These are phyloP conservation scores for Didymella segeticola DNA, from an alignment of 2,329 filamentous ascomycete genomes.

Conservation along the genomic window DNA sequence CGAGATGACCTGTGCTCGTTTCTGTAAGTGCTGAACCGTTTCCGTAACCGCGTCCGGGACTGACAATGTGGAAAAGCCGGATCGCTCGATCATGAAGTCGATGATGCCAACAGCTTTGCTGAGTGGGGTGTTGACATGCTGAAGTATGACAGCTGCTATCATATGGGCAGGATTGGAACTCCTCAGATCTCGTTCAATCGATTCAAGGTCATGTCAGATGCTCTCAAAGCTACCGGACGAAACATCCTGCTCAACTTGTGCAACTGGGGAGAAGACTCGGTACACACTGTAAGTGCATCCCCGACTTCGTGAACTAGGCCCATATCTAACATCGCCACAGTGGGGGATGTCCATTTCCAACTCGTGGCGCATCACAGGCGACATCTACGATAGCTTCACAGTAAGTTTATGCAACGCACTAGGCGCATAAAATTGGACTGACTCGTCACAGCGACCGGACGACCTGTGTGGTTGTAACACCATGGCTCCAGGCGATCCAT, in stretches of 20 bases:
- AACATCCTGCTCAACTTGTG: constrained; percentile 42
- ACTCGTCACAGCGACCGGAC: constrained; percentile 27
- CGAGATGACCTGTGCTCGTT: constrained; percentile 61
- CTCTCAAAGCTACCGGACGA: constrained; percentile 30
- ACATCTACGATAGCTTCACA: constrained; percentile 41
- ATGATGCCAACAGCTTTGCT: constrained; percentile 37
- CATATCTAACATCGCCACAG: constrained; percentile 13
- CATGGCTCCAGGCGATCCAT: constrained; percentile 30
- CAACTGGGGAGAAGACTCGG: constrained; percentile 46
- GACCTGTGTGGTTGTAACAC: constrained; percentile 37
- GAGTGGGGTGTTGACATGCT: constrained; percentile 46
- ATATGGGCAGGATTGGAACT: constrained; percentile 37
- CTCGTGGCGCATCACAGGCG: constrained; percentile 44
- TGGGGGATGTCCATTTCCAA: constrained; percentile 46
- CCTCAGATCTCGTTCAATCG: constrained; percentile 35
- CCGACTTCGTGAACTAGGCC: not conserved
- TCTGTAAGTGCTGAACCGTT: constrained; percentile 44
- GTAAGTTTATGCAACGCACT: not conserved
- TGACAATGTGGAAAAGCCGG: constrained; percentile 17
- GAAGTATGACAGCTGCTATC: constrained; percentile 49
- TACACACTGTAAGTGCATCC: constrained; percentile 29
- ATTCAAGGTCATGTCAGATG: constrained; percentile 38
- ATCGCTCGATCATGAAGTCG: constrained; percentile 34
- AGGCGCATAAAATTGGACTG: not conserved
- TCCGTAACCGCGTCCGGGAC: not conserved